Percentiles rank a stretch among this genome's conserved stretches.
Conservation (phyloP, 768 basidiomycete species). For the Amanita thiersii region DNA sequence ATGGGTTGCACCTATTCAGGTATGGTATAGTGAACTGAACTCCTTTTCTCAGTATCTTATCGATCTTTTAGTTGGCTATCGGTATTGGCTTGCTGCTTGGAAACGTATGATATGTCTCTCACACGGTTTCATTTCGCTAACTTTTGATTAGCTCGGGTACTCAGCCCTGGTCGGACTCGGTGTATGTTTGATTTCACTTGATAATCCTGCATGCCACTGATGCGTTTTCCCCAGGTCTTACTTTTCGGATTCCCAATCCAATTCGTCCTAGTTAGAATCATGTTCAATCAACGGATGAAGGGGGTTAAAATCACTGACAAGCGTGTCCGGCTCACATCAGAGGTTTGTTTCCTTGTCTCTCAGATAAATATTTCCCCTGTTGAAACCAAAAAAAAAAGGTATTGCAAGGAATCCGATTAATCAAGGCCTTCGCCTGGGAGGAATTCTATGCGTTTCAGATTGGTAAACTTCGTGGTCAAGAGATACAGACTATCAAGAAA, state of each 20-base stretch:
- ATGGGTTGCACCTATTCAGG: slow-evolving; percentile 54
- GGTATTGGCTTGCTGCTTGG: slow-evolving; percentile 55
- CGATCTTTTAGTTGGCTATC: slow-evolving; percentile 33
- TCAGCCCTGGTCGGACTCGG: slow-evolving; percentile 62
- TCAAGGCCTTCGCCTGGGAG: slow-evolving; percentile 62
- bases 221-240: slow-evolving; percentile 27
- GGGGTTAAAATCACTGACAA: slow-evolving; percentile 60
- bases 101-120: slow-evolving; percentile 32
- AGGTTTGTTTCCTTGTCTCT: slow-evolving; percentile 22
- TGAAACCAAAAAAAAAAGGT: slow-evolving; percentile 28
- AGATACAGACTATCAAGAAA: slow-evolving; percentile 29
- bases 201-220: slow-evolving; percentile 7
- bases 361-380: not conserved
- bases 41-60: not conserved
- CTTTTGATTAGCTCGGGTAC: slow-evolving; percentile 60
- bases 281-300: slow-evolving; percentile 45
- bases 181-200: slow-evolving; percentile 17
- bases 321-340: slow-evolving; percentile 56
- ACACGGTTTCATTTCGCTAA: not conserved
- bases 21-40: not conserved
- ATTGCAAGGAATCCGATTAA: slow-evolving; percentile 56
- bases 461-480: slow-evolving; percentile 26
- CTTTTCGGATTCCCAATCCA: slow-evolving; percentile 55
- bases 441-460: slow-evolving; percentile 37
- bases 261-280: slow-evolving; percentile 37